These are phyloP conservation scores for Sclerotinia nivalis DNA, from an alignment of 2,329 filamentous ascomycete species.

Conservation along the genomic window DNA sequence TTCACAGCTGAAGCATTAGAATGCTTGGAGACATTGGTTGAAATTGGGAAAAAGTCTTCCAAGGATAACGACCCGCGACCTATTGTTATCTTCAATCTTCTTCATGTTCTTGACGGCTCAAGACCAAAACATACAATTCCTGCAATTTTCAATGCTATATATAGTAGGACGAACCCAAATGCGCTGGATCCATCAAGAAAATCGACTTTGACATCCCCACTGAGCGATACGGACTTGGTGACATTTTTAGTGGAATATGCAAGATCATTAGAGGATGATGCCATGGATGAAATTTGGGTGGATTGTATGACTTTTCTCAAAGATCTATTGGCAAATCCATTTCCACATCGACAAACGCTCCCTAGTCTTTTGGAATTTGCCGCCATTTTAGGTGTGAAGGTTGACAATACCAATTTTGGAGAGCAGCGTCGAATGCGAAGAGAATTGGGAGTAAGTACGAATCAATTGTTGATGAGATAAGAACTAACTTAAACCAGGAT, in stretches of 20 bases:
- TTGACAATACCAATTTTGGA: conserved; percentile 96
- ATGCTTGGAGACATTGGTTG: conserved; percentile 86
- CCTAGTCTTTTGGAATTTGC: conserved; percentile 86
- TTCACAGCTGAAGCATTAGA: conserved; percentile 91
- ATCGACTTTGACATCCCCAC: conserved; percentile 82
- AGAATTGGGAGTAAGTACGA: conserved; percentile 73
- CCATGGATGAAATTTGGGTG: conserved; percentile 96
- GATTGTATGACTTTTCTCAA: conserved; percentile 90
- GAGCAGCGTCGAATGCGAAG: conserved; percentile 90
- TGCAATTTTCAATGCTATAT: conserved; percentile 93
- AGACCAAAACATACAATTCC: conserved; percentile 89
- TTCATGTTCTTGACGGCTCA: conserved; percentile 89
- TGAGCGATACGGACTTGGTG: conserved; percentile 81
- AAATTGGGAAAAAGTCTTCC: conserved; percentile 69
- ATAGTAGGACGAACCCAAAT: conserved; percentile 84
- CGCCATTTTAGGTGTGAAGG: conserved; percentile 86
- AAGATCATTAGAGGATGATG: conserved; percentile 87
- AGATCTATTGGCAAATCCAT: conserved; percentile 88
- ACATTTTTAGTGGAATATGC: conserved; percentile 90
- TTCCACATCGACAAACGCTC: conserved; percentile 89
- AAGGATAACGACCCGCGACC: conserved; percentile 52
- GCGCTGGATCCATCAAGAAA: conserved; percentile 77
- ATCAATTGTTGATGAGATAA: not conserved
- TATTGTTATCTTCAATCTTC: conserved; percentile 74
- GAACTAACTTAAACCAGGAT: conserved; percentile 56